Percentiles rank a stretch among this genome's conserved stretches.
phyloP scores from a whole-genome alignment of 345 rosid genomes.

The Gossypium rotundifolium region DNA sequence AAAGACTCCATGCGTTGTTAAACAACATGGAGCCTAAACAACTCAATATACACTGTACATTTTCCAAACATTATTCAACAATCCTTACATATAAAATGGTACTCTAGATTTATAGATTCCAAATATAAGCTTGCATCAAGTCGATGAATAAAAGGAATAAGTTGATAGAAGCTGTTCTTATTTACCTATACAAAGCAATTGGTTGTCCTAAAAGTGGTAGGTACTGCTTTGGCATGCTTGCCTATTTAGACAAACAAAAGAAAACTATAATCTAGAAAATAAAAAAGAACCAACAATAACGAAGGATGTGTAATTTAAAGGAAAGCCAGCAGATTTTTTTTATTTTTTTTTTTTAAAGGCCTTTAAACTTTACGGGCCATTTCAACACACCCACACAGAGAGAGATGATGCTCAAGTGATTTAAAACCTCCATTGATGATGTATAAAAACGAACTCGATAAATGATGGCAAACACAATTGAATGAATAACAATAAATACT shows the following conservation, averaged over 20 bases:
- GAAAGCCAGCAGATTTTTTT: background rate
- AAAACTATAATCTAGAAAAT: conserved; percentile 34
- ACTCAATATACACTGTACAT: background rate
- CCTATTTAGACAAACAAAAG: conserved; percentile 53
- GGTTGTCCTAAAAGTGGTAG: conserved; percentile 90
- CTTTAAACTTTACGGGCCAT: background rate
- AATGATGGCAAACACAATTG: background rate
- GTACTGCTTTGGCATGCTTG: conserved; percentile 95
- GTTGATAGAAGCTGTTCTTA: conserved; percentile 6
- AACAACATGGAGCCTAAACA: background rate
- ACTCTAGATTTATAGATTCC: background rate
- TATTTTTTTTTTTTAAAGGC: background rate
- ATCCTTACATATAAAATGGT: background rate
- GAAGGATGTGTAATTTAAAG: background rate
- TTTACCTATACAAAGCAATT: conserved; percentile 90
- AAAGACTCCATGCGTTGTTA: background rate
- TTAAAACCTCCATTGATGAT: background rate
- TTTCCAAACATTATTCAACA: background rate
- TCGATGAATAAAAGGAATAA: background rate
- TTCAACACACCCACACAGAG: background rate
- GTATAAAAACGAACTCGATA: background rate
- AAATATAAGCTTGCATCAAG: background rate
- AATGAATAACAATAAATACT: conserved; percentile 14
- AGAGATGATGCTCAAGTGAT: background rate
- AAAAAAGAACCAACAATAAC: conserved; percentile 19